Base-by-base conservation (phyloP, 805 yeast genomes). In the Yarrowia bubula region DNA sequence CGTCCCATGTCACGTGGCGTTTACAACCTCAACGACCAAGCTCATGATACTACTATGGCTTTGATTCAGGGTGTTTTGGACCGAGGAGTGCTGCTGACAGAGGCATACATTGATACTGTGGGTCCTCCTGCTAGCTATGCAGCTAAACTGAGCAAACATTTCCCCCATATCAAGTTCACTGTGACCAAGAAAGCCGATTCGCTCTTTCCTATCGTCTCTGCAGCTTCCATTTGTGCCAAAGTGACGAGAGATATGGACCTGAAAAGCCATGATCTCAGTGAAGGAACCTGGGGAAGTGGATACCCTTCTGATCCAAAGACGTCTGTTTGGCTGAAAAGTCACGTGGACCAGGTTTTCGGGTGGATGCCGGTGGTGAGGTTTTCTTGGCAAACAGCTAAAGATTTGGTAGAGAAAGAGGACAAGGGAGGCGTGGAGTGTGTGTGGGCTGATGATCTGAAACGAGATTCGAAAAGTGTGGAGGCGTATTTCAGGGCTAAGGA, bases 141-240 rank as follows among this genome's bases (percentile, higher is more conserved):
- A 71, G 83, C 81, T 42, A 95, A 93, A 75, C 78, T 95, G 57
- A 81, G 84, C 66, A 75, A 75, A 32, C 75, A 83, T 65, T 95
- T 95, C 71, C 97, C 98, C 0, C 75, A 73, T 0, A 76, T 89
- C 22, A 82, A 82, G 67, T 82, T 95, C 33, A 88, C 91, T 0
- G 99, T 95, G 7, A 84, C 96, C 8, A 95, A 95, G 73, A 95
- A 95, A 73, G 99, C 99, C 0, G 99, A 95, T 78, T 86, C 97
- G 17, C 73, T 91, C 17, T 95, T 82, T 73, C 97, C 98, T 0
- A 86, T 91, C 64, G 99, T 95, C 8, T 88, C 96, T 73, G 89
- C 96, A 0, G 99, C 99, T 0, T 88, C 96, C 18, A 90, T 95
- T 55, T 92, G 92, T 51, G 99, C 99, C 9, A 95, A 95, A 73